phyloP scores from a whole-genome alignment of 208 protist genomes.

The Acanthamoeba royreba region DNA sequence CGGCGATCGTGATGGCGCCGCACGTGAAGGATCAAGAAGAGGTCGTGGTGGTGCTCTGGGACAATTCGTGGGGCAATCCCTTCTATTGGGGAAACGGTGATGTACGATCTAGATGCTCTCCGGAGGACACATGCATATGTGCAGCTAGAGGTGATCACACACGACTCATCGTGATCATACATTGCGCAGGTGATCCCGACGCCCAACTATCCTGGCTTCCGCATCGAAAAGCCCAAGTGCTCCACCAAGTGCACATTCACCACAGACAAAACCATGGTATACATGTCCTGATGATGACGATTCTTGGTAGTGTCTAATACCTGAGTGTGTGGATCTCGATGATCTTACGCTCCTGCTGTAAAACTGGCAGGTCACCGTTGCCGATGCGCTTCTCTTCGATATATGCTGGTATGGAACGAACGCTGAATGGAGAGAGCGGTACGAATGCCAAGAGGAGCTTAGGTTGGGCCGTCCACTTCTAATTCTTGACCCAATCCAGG shows the following conservation, averaged over 20 bases:
- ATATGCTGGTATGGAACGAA: not conserved
- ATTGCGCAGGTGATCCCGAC: not conserved
- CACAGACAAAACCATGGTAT: not conserved
- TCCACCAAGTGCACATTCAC: slow-evolving; percentile 32
- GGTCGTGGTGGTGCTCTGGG: not conserved
- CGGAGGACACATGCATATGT: not conserved
- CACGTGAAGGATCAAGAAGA: not conserved
- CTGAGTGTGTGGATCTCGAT: not conserved
- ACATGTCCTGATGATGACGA: not conserved
- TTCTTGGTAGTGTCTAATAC: too few relatives aligned
- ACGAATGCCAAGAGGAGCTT: too few relatives aligned
- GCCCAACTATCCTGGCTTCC: not conserved
- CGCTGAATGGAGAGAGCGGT: slow-evolving; percentile 24
- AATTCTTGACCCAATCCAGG: not conserved
- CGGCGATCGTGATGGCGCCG: not conserved
- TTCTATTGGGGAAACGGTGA: slow-evolving; percentile 3
- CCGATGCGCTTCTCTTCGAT: not conserved
- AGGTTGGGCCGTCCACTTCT: too few relatives aligned
- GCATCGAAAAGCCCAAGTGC: not conserved
- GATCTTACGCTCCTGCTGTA: not conserved
- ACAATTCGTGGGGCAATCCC: slow-evolving; percentile 36
- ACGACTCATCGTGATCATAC: not conserved
- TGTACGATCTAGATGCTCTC: not conserved
- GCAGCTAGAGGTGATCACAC: not conserved
- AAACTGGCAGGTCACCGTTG: not conserved